Base-by-base conservation (phyloP, 441 rosid species). In the Euphorbia schlechtendalii region DNA sequence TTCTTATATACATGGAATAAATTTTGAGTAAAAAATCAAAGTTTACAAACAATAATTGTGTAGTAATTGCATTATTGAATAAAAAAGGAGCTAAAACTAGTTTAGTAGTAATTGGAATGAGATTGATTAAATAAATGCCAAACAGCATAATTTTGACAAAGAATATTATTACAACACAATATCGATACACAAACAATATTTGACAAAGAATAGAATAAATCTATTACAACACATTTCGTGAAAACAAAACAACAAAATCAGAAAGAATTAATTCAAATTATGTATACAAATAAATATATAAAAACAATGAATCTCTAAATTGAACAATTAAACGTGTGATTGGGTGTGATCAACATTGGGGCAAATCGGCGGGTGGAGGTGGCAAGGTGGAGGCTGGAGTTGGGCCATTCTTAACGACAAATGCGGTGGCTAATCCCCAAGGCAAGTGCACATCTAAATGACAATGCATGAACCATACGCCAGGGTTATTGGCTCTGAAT, bases 391-490 rank as follows among this genome's bases (percentile, higher is more conserved):
- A 74, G 5, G 67, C 63, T 5, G 78, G 80, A 28, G 92, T 86
- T 4, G 82, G 89, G 40, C 96, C 95, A 18, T 90, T 85, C 73
- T 84, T 69, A n/a, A 88, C 87, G 12, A 79, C 80, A 46, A 88
- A 84, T 22, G 83, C 73, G 17, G 77, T 76, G 46, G 88, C 92
- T 62, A 90, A 57, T 18, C 96, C 98, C 78, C 78, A 81, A 6
- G 84, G 77, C 76, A 92, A 60, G 69, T 92, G 98, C 13, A 61
- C 78, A 36, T 90, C 98, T 64, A 86, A 73, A 73, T 88, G 97
- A 59, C 96, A 89, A 64, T 89, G 96, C 78, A 83, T 58, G 24
- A 81, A 10, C 98, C 98, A 89, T 7, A 81, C 89, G 89, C 96
- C 98, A 64, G 97, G 99, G 63, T 88, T 93, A 66, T 88, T 32